phyloP scores from a whole-genome alignment of 169 alveolate genomes.

The Plasmodium gonderi region DNA sequence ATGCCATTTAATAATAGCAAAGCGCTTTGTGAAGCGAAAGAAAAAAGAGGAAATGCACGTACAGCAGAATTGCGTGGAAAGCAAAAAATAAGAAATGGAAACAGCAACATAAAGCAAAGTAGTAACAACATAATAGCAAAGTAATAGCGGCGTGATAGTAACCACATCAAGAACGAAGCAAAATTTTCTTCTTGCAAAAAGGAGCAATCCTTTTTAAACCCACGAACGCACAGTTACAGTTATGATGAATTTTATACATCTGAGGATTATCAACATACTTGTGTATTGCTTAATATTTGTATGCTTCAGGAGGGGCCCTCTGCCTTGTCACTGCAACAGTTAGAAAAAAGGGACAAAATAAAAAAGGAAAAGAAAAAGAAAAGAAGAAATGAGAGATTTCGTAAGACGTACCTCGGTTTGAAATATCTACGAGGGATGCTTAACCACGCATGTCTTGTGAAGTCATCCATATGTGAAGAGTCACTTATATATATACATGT shows the following conservation, averaged over 20 bases:
- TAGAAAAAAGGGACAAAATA: not conserved
- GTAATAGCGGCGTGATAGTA: not conserved
- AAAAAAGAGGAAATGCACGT: not conserved
- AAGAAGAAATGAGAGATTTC: too few species aligned
- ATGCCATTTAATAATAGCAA: not conserved
- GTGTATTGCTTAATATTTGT: slow-evolving; percentile 9
- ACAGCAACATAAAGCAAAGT: too few species aligned
- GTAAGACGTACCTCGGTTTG: too few species aligned
- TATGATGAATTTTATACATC: slow-evolving; percentile 7
- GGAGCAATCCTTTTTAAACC: not conserved
- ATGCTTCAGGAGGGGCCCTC: not conserved
- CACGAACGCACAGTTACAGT: not conserved
- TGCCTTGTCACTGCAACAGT: slow-evolving; percentile 9
- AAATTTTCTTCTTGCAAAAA: not conserved
- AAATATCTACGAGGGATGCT: too few species aligned
- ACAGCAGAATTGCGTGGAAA: not conserved
- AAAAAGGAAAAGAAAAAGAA: not conserved
- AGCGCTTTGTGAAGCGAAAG: not conserved
- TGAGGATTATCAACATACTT: not conserved
- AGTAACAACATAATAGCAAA: not conserved
- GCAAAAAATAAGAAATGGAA: not conserved
- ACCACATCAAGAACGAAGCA: not conserved
- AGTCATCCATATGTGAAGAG: too few species aligned
- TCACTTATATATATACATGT: too few species aligned
- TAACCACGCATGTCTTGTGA: too few species aligned